These are phyloP conservation scores for Tylopilus felleus DNA, from an alignment of 768 basidiomycete species.

Conservation along the genomic window DNA sequence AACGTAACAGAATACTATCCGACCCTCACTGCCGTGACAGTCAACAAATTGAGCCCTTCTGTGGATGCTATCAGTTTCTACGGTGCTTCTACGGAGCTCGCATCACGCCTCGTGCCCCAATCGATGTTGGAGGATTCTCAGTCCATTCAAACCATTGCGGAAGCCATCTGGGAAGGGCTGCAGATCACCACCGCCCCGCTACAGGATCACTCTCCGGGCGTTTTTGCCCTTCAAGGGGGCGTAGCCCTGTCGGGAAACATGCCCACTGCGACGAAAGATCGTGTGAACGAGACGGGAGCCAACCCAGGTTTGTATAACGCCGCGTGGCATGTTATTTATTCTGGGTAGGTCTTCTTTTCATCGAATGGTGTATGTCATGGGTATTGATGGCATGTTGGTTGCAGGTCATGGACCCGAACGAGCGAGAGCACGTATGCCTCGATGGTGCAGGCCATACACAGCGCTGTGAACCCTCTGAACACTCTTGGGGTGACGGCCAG, in stretches of 20 bases:
- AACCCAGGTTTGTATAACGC: slow-evolving; percentile 20
- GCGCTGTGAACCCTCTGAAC: slow-evolving; percentile 7
- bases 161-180: slow-evolving; percentile 19
- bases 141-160: slow-evolving; percentile 6
- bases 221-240: not conserved
- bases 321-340: slow-evolving; percentile 12
- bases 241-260: slow-evolving; percentile 11
- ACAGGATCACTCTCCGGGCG: not conserved
- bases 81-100: slow-evolving; percentile 5
- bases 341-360: not conserved
- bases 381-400: not conserved
- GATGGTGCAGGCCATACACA: not conserved
- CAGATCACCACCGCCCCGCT: slow-evolving; percentile 1
- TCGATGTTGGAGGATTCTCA: slow-evolving; percentile 4
- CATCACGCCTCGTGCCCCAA: slow-evolving; percentile 17
- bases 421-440: not conserved
- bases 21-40: slow-evolving; percentile 8
- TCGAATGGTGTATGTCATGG: too few relatives aligned
- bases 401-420: slow-evolving; percentile 14
- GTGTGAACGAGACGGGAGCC: slow-evolving; percentile 14
- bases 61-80: slow-evolving; percentile 8
- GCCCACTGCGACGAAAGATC: slow-evolving; percentile 7
- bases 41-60: slow-evolving; percentile 3
- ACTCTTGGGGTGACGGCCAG: slow-evolving; percentile 12
- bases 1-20: slow-evolving; percentile 14